A percentile compares a stretch with the other conserved stretches of the same genome.
phyloP scores from a whole-genome alignment of 2,329 filamentous ascomycete species.

The Fusarium sp. region DNA sequence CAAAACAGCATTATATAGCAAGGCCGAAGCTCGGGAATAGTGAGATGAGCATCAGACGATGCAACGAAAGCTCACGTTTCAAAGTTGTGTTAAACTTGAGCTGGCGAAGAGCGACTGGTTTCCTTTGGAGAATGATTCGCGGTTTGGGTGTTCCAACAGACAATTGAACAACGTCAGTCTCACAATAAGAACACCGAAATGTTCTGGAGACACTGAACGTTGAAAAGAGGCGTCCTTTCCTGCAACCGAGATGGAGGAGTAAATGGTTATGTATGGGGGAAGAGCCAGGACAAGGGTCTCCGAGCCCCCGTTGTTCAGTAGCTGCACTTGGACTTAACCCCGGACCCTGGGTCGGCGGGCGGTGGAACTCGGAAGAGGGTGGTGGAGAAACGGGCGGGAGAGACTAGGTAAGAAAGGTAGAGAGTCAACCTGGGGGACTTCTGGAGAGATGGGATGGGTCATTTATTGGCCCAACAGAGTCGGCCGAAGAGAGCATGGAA shows the following conservation, averaged over 20 bases:
- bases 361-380: conserved; percentile 40
- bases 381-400: conserved; percentile 37
- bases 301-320: conserved; percentile 14
- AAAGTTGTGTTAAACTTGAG: conserved; percentile 1
- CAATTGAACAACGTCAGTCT: conserved; percentile 11
- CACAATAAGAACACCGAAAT: conserved; percentile 10
- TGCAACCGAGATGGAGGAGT: conserved; percentile 36
- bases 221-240: conserved; percentile 28
- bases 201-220: conserved; percentile 17
- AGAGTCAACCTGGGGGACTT: conserved; percentile 36
- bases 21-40: conserved; percentile 7
- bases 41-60: conserved; percentile 31
- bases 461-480: conserved; percentile 29
- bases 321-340: conserved; percentile 31
- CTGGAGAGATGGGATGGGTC: conserved; percentile 34
- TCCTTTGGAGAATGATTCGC: neutral
- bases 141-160: neutral
- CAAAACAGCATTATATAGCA: conserved; percentile 35
- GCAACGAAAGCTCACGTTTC: conserved; percentile 11
- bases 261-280: conserved; percentile 43
- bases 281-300: conserved; percentile 33
- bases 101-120: neutral
- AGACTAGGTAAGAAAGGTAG: conserved; percentile 23
- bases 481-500: conserved; percentile 14
- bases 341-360: conserved; percentile 34